These are phyloP conservation scores for Bacterosira constricta DNA, from an alignment of 108 stramenopile genomes.

Conservation along the genomic window DNA sequence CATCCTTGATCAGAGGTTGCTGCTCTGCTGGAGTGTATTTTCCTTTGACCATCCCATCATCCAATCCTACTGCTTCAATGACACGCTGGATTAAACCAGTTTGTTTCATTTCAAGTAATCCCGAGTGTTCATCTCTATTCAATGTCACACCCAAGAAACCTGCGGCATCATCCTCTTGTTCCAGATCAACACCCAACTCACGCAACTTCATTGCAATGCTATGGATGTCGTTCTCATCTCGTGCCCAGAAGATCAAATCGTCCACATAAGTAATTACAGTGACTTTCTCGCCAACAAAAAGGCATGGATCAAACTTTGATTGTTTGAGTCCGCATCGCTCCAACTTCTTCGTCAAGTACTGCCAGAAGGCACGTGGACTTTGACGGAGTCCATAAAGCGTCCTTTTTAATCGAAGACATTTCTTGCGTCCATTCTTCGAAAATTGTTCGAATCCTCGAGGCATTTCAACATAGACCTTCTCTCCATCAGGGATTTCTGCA, in stretches of 20 bases:
- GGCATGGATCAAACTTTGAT: slow-evolving; percentile 20
- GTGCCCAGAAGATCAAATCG: slow-evolving; percentile 34
- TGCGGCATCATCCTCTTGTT: neutral
- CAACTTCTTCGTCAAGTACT: slow-evolving; percentile 4
- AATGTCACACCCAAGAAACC: neutral
- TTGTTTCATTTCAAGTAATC: neutral
- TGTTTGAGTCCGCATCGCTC: neutral
- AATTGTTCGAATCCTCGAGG: slow-evolving; percentile 31
- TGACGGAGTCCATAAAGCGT: slow-evolving; percentile 34
- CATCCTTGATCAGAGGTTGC: neutral
- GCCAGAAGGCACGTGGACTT: slow-evolving; percentile 21
- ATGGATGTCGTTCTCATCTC: neutral
- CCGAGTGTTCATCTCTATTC: neutral
- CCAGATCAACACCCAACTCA: neutral
- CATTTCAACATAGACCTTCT: slow-evolving; percentile 33
- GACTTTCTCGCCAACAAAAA: slow-evolving; percentile 14
- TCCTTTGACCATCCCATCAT: neutral
- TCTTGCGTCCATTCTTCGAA: slow-evolving; percentile 1
- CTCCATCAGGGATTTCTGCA: slow-evolving; percentile 25
- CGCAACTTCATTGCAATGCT: neutral
- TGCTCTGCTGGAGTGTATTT: neutral
- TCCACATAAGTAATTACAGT: neutral
- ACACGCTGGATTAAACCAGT: neutral
- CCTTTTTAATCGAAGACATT: slow-evolving; percentile 20
- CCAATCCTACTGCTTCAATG: neutral